Evolutionary conservation across 1,139 yeast genomes (phyloP).

Genomic region (Debaryomycetaceae sp.): DNA sequence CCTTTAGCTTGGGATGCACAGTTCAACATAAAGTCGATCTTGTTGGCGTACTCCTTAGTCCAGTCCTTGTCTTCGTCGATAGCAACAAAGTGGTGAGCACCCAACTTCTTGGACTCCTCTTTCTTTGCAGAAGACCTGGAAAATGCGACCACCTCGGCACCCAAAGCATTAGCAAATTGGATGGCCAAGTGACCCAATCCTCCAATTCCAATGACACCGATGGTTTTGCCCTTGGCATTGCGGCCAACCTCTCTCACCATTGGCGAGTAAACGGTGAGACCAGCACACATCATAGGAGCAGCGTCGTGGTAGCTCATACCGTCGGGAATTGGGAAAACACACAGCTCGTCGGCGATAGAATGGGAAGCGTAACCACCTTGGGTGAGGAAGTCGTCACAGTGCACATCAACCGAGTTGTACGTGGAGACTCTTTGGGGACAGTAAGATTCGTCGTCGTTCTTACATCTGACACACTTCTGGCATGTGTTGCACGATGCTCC

Average conservation of each 20-base stretch:
- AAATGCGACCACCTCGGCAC: slow-evolving; percentile 40
- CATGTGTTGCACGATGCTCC: slow-evolving; percentile 56
- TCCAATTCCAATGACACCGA: slow-evolving; percentile 48
- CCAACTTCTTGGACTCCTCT: slow-evolving; percentile 33
- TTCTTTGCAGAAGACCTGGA: slow-evolving; percentile 35
- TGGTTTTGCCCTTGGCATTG: slow-evolving; percentile 33
- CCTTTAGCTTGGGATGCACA: slow-evolving; percentile 44
- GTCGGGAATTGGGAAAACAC: slow-evolving; percentile 59
- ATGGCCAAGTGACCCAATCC: slow-evolving; percentile 45
- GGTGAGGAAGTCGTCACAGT: slow-evolving; percentile 33
- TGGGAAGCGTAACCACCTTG: slow-evolving; percentile 66
- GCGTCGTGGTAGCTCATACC: slow-evolving; percentile 41
- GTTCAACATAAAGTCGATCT: slow-evolving; percentile 47
- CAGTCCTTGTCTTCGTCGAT: slow-evolving; percentile 37
- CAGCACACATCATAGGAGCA: slow-evolving; percentile 69
- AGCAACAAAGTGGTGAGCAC: slow-evolving; percentile 39
- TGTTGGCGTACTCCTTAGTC: slow-evolving; percentile 24
- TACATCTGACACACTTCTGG: slow-evolving; percentile 46
- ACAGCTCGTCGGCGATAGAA: slow-evolving; percentile 50
- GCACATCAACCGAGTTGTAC: slow-evolving; percentile 37
- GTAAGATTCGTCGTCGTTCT: slow-evolving; percentile 45
- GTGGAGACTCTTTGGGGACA: slow-evolving; percentile 44
- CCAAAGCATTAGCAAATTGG: slow-evolving; percentile 39
- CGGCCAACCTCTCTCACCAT: slow-evolving; percentile 33
- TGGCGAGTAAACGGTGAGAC: slow-evolving; percentile 61